A percentile compares a stretch with the other conserved stretches of the same genome.
These are phyloP conservation scores for Grosmannia huntii DNA, from an alignment of 2,329 filamentous ascomycete species.

Conservation along the genomic window DNA sequence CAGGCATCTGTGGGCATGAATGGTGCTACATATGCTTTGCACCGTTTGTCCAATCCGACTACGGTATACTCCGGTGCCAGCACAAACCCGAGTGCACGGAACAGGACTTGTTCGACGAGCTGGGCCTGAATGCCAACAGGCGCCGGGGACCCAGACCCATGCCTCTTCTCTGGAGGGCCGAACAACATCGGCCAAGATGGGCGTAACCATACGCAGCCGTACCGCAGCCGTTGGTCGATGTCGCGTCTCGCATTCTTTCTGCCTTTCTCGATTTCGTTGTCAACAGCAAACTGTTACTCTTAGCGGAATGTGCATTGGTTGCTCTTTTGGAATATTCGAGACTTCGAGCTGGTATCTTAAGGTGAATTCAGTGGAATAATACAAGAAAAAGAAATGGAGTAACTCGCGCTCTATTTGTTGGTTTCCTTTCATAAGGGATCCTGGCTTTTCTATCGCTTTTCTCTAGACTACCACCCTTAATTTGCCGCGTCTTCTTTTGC, in stretches of 20 bases:
- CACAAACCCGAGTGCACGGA: constrained; percentile 20
- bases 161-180: neutral
- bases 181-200: neutral
- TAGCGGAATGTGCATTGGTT: neutral
- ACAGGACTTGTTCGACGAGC: constrained; percentile 13
- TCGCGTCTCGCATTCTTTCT: too few relatives aligned
- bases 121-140: neutral
- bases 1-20: constrained; percentile 23
- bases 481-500: neutral
- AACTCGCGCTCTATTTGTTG: neutral
- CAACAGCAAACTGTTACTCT: neutral
- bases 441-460: neutral
- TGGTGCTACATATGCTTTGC: constrained; percentile 27
- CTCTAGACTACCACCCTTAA: neutral
- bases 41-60: constrained; percentile 15
- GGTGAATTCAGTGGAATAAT: neutral
- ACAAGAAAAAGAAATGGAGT: neutral
- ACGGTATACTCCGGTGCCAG: constrained; percentile 19
- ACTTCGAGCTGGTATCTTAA: neutral
- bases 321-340: neutral
- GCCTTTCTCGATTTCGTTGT: neutral
- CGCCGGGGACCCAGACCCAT: neutral
- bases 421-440: neutral
- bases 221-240: too few relatives aligned
- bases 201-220: neutral